phyloP scores from a whole-genome alignment of 352 stramenopile species.

The Phytopythium kandeliae region DNA sequence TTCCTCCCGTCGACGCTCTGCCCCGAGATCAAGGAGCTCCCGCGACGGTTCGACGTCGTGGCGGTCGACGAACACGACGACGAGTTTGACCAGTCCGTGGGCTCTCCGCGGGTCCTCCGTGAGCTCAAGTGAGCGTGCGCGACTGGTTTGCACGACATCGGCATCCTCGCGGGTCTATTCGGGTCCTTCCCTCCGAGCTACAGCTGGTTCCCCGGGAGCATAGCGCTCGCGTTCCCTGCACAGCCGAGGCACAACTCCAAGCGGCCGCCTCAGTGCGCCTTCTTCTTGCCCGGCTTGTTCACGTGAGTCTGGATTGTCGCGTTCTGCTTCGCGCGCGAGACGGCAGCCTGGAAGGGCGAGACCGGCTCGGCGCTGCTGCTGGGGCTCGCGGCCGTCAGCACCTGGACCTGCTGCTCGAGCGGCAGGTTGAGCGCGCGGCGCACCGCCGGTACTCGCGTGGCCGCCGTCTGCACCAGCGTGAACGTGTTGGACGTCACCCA shows the following conservation, averaged over 20 bases:
- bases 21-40: slow-evolving; percentile 64
- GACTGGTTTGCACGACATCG: too few species aligned
- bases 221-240: background rate
- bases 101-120: too few species aligned
- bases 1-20: slow-evolving; percentile 70
- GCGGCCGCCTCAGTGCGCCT: background rate
- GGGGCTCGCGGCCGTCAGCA: slow-evolving; percentile 23
- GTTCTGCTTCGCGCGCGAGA: slow-evolving; percentile 61
- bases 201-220: background rate
- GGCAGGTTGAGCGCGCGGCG: slow-evolving; percentile 57
- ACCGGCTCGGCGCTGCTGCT: slow-evolving; percentile 10
- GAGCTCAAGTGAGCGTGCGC: too few species aligned
- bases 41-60: slow-evolving; percentile 45
- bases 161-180: slow-evolving; percentile 1
- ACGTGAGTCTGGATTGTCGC: slow-evolving; percentile 64
- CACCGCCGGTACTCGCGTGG: slow-evolving; percentile 49
- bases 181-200: background rate
- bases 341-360: slow-evolving; percentile 73
- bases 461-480: slow-evolving; percentile 56
- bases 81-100: background rate
- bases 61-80: slow-evolving; percentile 8
- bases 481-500: slow-evolving; percentile 84
- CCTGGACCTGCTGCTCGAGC: slow-evolving; percentile 26
- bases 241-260: background rate
- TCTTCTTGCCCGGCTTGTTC: slow-evolving; percentile 55